Evolutionary conservation across 2,329 filamentous ascomycete species (phyloP).

Genomic region (Mariannaea sp.): DNA sequence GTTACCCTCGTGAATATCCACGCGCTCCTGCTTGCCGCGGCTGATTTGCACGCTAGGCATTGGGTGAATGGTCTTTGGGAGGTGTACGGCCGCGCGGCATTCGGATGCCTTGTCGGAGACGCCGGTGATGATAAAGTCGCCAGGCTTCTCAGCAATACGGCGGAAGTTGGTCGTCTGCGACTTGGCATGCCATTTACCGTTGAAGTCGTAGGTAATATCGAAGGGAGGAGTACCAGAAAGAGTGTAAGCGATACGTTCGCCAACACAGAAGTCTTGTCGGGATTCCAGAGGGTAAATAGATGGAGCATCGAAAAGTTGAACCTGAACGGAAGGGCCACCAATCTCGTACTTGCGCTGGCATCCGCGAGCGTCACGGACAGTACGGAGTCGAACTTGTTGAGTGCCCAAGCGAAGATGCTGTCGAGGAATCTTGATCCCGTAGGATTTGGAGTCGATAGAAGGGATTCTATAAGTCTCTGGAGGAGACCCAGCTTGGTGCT

Average conservation of each 20-base stretch:
- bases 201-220: constrained; percentile 89
- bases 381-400: constrained; percentile 86
- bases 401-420: constrained; percentile 85
- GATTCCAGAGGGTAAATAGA: constrained; percentile 87
- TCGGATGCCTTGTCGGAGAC: constrained; percentile 87
- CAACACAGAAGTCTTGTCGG: constrained; percentile 88
- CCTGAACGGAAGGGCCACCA: constrained; percentile 77
- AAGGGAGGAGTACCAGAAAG: constrained; percentile 91
- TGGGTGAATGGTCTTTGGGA: constrained; percentile 85
- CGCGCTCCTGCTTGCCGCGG: constrained; percentile 76
- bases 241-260: constrained; percentile 90
- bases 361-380: constrained; percentile 83
- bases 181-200: constrained; percentile 79
- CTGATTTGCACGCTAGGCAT: constrained; percentile 91
- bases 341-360: constrained; percentile 80
- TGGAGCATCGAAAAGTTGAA: constrained; percentile 91
- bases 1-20: constrained; percentile 96
- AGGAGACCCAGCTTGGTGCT: constrained; percentile 80
- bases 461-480: constrained; percentile 82
- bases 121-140: constrained; percentile 84
- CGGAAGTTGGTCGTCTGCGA: constrained; percentile 83
- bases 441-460: constrained; percentile 74
- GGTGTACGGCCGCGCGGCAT: constrained; percentile 78
- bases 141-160: constrained; percentile 89
- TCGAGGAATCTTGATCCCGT: constrained; percentile 83